Base-by-base conservation (phyloP, 495 filamentous ascomycete genomes). In the Talaromyces trachyspermus region DNA sequence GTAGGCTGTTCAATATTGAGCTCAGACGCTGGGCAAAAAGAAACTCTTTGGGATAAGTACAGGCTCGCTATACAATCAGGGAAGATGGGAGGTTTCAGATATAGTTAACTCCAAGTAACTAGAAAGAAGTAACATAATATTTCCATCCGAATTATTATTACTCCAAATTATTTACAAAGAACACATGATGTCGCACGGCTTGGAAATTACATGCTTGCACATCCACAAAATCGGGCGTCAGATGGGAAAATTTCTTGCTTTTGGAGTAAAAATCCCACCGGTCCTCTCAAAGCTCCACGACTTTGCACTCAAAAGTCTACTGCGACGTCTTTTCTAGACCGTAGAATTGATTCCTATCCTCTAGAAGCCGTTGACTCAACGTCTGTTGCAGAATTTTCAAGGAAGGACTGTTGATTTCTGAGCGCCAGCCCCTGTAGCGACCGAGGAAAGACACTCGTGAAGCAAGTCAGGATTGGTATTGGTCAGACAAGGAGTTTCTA, bases 371-470 rank as follows among this genome's bases (percentile, higher is more conserved):
- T 43, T 43, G 19, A 43, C 4, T 43, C 40, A 43, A 43, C 40
- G 22, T 43, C 40, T 43, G 40, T 26, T 43, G 20, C 40, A 43
- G 3, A 12, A 43, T 43, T 27, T 7, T 24, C 40, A 43, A 27
- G 40, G 40, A 43, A 27, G 40, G 40, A 43, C 40, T 43, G 2
- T 43, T 43, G 40, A 27, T 43, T 43, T 43, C 40, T 43, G 40
- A 24, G 15, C 12, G 2, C 19, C 40, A 43, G 23, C 19, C 22
- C 6, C 40, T 43, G 40, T 43, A 8, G 22, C n/a, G 22, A 43
- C 22, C 40, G 40, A 43, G 22, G 22, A 43, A 43, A 43, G 40
- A 43, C 40, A 43, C 8, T 43, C 40, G 40, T 24, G 40, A 43
- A 43, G 40, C 22, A 43, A 15, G 3, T 40, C 37, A 24, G 12